Conservation (phyloP, 2,329 filamentous ascomycete genomes). For the Fusarium pseudograminearum region DNA sequence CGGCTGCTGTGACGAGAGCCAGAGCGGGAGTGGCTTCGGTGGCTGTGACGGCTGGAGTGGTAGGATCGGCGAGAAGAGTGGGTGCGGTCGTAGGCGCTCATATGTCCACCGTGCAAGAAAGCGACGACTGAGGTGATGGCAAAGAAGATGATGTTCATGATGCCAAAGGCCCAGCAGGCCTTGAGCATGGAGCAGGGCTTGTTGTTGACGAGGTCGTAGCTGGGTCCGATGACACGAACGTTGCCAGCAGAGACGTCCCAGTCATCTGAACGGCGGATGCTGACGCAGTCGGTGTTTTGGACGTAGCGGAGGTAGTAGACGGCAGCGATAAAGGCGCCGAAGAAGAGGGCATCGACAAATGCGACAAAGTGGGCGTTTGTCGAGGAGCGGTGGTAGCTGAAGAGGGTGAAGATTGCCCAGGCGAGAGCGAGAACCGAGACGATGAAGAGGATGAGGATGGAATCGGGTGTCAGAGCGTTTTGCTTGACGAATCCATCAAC, state of each 20-base stretch:
- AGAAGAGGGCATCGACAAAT: slow-evolving; percentile 70
- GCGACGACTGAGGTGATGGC: slow-evolving; percentile 81
- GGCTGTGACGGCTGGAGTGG: slow-evolving; percentile 56
- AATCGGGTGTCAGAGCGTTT: slow-evolving; percentile 71
- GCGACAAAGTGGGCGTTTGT: slow-evolving; percentile 71
- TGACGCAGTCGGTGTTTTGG: slow-evolving; percentile 73
- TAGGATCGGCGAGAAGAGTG: slow-evolving; percentile 50
- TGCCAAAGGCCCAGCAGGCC: slow-evolving; percentile 87
- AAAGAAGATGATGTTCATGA: slow-evolving; percentile 89
- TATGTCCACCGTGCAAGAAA: slow-evolving; percentile 66
- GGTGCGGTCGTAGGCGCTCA: slow-evolving; percentile 56
- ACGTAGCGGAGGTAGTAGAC: slow-evolving; percentile 72
- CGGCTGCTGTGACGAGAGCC: slow-evolving; percentile 56
- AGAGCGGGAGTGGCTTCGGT: slow-evolving; percentile 55
- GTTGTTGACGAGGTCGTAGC: slow-evolving; percentile 67
- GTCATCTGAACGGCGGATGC: slow-evolving; percentile 61
- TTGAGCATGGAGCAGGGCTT: slow-evolving; percentile 94
- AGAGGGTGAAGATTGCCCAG: slow-evolving; percentile 74
- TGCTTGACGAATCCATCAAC: slow-evolving; percentile 68
- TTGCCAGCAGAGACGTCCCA: slow-evolving; percentile 72
- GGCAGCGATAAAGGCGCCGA: slow-evolving; percentile 73
- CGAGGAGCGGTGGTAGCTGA: slow-evolving; percentile 73
- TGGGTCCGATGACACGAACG: slow-evolving; percentile 66
- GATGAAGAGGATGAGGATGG: slow-evolving; percentile 76
- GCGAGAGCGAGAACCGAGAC: slow-evolving; percentile 71